Evolutionary conservation across 129 eudicot genomes (phyloP).

Genomic region (Lactuca saligna): DNA sequence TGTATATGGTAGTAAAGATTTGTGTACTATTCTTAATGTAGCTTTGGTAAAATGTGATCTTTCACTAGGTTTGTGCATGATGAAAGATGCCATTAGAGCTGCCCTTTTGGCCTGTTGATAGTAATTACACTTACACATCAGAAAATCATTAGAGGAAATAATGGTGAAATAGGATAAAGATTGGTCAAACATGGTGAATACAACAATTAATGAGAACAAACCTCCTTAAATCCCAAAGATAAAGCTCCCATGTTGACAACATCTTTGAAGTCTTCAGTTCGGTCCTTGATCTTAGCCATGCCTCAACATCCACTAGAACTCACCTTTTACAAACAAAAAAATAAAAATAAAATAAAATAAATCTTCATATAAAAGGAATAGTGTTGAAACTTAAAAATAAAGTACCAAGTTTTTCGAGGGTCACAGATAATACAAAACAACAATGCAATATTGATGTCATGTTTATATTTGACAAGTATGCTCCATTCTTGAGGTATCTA

Average conservation of each 20-base stretch:
- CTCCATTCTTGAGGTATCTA: too few relatives aligned
- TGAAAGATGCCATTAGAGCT: slow-evolving; percentile 80
- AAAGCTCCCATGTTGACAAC: slow-evolving; percentile 77
- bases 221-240: slow-evolving; percentile 81
- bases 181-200: slow-evolving; percentile 10
- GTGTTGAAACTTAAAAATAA: neutral
- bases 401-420: neutral
- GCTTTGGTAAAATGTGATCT: slow-evolving; percentile 72
- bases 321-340: neutral
- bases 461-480: too few relatives aligned
- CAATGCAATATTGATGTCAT: neutral
- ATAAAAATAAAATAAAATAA: too few relatives aligned
- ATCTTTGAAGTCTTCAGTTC: slow-evolving; percentile 95
- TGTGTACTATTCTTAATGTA: slow-evolving; percentile 74
- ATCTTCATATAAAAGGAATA: slow-evolving; percentile 1
- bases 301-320: slow-evolving; percentile 22
- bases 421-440: neutral
- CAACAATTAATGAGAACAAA: slow-evolving; percentile 16
- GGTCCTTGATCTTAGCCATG: slow-evolving; percentile 81
- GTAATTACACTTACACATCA: slow-evolving; percentile 13
- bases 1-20: slow-evolving; percentile 9
- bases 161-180: neutral
- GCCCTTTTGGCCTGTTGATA: slow-evolving; percentile 78
- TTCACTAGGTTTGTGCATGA: slow-evolving; percentile 77
- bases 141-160: slow-evolving; percentile 5